These are phyloP conservation scores for Pistacia integerrima DNA, from an alignment of 345 rosid genomes.

Conservation along the genomic window DNA sequence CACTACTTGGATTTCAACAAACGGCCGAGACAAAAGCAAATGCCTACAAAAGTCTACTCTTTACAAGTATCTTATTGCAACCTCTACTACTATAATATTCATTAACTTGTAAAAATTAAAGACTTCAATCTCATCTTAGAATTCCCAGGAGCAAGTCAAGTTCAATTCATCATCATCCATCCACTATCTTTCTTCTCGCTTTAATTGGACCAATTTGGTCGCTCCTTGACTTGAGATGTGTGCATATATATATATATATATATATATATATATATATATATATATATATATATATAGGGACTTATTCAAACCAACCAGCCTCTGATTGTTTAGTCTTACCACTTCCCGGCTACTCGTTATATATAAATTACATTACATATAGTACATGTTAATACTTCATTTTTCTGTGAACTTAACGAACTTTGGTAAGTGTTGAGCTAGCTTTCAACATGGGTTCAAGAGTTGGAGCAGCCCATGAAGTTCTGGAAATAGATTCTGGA, in stretches of 20 bases:
- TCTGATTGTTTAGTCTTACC: too few relatives aligned
- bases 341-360: not conserved
- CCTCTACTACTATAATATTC: not conserved
- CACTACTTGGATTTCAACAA: not conserved
- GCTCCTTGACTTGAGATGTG: not conserved
- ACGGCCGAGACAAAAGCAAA: not conserved
- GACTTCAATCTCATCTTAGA: not conserved
- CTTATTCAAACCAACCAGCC: not conserved
- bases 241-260: too few relatives aligned
- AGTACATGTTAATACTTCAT: not conserved
- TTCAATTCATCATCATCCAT: not conserved
- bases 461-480: not conserved
- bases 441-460: not conserved
- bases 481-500: slow-evolving; percentile 41
- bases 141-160: too few relatives aligned
- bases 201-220: not conserved
- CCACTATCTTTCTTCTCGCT: not conserved
- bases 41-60: not conserved
- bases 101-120: not conserved
- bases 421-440: not conserved
- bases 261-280: too few relatives aligned
- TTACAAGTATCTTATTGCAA: not conserved
- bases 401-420: not conserved
- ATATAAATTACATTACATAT: not conserved
- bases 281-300: not conserved